phyloP scores from a whole-genome alignment of 2,329 filamentous ascomycete species.

The Cyclaneusma minus region DNA sequence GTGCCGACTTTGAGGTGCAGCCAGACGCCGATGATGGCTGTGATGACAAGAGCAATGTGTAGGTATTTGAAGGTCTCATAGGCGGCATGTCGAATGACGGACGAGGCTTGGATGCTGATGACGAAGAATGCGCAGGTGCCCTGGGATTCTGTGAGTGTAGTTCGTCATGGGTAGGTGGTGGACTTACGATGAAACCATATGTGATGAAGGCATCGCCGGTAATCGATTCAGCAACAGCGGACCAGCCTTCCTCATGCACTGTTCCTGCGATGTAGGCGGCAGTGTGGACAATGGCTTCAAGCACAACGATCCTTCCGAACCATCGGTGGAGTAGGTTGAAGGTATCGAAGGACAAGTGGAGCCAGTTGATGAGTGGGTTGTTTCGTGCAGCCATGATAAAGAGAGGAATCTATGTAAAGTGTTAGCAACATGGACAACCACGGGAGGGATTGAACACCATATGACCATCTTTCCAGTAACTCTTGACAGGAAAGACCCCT shows the following conservation, averaged over 20 bases:
- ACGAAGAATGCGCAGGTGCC: constrained; percentile 28
- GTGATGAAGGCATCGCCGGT: constrained; percentile 23
- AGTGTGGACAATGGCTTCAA: constrained; percentile 54
- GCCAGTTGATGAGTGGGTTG: constrained; percentile 58
- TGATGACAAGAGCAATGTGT: constrained; percentile 48
- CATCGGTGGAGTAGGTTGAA: constrained; percentile 72
- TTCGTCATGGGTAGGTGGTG: constrained; percentile 5
- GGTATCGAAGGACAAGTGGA: constrained; percentile 66
- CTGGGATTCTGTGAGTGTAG: constrained; percentile 1
- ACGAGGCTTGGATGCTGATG: constrained; percentile 53
- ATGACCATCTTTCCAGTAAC: too few relatives aligned
- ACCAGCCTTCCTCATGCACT: constrained; percentile 31
- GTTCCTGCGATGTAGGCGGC: constrained; percentile 37
- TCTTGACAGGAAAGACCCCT: too few relatives aligned
- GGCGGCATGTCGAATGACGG: constrained; percentile 58
- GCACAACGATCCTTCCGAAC: constrained; percentile 60
- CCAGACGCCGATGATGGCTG: constrained; percentile 48
- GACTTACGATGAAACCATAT: constrained; percentile 47
- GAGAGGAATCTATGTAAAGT: constrained; percentile 35
- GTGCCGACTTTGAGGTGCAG: constrained; percentile 43
- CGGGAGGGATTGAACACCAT: neutral
- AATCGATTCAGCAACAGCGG: constrained; percentile 23
- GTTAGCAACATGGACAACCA: constrained; percentile 4
- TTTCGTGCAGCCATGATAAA: constrained; percentile 63
- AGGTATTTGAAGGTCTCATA: constrained; percentile 65